Evolutionary conservation across 1,284 basidiomycete genomes (phyloP).

Genomic region (Phellinidium pouzarii): DNA sequence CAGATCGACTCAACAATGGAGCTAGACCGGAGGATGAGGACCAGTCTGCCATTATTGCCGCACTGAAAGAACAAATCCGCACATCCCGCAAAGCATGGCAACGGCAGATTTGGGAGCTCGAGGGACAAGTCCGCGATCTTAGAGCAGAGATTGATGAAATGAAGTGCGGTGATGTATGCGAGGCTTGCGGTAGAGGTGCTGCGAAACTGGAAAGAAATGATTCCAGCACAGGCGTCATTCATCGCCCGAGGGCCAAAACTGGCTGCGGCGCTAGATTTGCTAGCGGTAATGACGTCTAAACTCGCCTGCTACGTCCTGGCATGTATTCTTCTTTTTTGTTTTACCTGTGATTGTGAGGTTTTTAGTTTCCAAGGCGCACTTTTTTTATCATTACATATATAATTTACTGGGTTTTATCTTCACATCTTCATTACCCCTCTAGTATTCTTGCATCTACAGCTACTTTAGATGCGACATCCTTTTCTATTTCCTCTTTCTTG

Average conservation of each 20-base stretch:
- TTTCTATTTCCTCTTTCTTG: background rate
- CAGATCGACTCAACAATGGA: background rate
- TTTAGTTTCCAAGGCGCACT: constrained; percentile 3
- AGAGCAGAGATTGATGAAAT: constrained; percentile 58
- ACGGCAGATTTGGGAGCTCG: constrained; percentile 66
- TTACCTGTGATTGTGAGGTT: background rate
- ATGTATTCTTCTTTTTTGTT: background rate
- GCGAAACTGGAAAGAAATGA: constrained; percentile 17
- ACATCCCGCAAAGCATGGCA: constrained; percentile 59
- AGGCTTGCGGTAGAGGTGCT: constrained; percentile 50
- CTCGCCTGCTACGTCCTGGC: background rate
- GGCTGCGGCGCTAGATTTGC: constrained; percentile 30
- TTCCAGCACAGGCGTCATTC: constrained; percentile 40
- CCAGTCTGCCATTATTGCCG: constrained; percentile 41
- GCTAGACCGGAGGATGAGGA: constrained; percentile 30
- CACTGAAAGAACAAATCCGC: constrained; percentile 56
- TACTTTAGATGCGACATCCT: constrained; percentile 2
- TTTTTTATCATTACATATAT: background rate
- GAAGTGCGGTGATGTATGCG: constrained; percentile 43
- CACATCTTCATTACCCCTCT: background rate
- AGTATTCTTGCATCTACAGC: no score
- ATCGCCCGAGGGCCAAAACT: constrained; percentile 53
- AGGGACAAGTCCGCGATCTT: constrained; percentile 64
- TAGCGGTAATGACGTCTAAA: constrained; percentile 22
- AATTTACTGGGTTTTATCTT: background rate